Conservation (phyloP, 129 eudicot species). For the Flaveria linearis region DNA sequence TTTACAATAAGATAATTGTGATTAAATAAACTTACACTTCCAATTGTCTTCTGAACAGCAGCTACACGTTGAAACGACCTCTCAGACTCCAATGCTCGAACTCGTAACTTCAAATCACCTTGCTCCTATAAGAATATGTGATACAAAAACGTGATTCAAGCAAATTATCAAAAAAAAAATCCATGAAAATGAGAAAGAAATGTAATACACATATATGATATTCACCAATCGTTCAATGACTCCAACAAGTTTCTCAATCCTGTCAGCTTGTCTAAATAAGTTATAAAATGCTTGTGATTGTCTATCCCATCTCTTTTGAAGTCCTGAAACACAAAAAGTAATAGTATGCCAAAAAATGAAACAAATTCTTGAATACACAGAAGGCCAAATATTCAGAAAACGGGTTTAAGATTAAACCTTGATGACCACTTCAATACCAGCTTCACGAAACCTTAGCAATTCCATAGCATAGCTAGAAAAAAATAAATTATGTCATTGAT, state of each 20-base stretch:
- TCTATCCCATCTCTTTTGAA: constrained; percentile 88
- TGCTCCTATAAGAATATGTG: constrained; percentile 59
- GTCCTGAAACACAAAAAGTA: constrained; percentile 62
- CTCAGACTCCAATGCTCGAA: constrained; percentile 91
- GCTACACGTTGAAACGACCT: constrained; percentile 99
- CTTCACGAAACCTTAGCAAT: constrained; percentile 92
- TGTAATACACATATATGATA: constrained; percentile 32
- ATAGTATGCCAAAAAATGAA: constrained; percentile 19
- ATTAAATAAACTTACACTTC: constrained; percentile 57
- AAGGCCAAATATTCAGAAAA: constrained; percentile 9
- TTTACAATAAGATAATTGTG: neutral
- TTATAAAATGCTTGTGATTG: constrained; percentile 87
- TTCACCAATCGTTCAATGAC: constrained; percentile 84
- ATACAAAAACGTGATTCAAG: neutral
- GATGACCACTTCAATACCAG: constrained; percentile 86
- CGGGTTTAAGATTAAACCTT: constrained; percentile 50
- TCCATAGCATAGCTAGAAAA: constrained; percentile 83
- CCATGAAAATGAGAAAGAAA: constrained; percentile 41
- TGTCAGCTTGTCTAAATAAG: constrained; percentile 96
- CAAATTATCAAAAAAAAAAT: neutral
- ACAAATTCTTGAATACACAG: constrained; percentile 7
- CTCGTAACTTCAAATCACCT: constrained; percentile 97
- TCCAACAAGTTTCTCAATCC: constrained; percentile 84
- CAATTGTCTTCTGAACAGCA: constrained; percentile 86
- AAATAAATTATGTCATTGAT: constrained; percentile 22